Base-by-base conservation (phyloP, 1,139 yeast species). In the Magnusiomyces tetraspermus region DNA sequence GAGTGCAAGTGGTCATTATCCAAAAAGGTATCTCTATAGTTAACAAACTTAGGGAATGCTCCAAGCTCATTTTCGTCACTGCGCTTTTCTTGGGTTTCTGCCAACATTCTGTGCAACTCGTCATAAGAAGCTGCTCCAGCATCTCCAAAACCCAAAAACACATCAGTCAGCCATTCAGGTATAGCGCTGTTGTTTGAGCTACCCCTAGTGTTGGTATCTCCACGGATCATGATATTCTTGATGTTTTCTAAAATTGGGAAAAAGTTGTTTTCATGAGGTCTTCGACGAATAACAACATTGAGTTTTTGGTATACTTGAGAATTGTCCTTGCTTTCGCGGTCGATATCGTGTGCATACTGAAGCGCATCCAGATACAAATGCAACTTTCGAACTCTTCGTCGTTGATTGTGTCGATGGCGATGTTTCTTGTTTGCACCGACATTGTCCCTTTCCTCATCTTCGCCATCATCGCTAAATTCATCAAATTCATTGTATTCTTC, bases 111-210 rank as follows among this genome's bases (percentile, higher is more conserved):
- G 22, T 48, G 51, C 33, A 60, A 52, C 22, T 51, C 55, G 17
- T 52, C 53, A 47, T 51, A 59, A 2, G 55, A 49, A 0, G 61
- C 67, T 4, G 60, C 48, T 6, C 54, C 53, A 2, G 68, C 61
- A 31, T 61, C 59, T 3, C 72, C 75, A 58, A 64, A 67, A 1
- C 75, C 75, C 47, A 73, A 48, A 33, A 72, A 61, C 13, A 61
- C 57, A 41, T 71, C 73, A 24, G 60, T 50, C 0, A 74, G 52
- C 76, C 76, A 74, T 1, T 61, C 61, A 0, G 76, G 76, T 2
- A 71, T 47, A 3, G 47, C 48, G 11, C 11, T 28, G 11, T 28
- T 28, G n/a, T n/a, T n/a, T n/a, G n/a, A n/a, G n/a, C n/a, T n/a
- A n/a, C n/a, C n/a, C n/a, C n/a, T n/a, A n/a, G n/a, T n/a, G 5